These are phyloP conservation scores for Colletotrichum sp. DNA, from an alignment of 2,329 filamentous ascomycete genomes.

Conservation along the genomic window DNA sequence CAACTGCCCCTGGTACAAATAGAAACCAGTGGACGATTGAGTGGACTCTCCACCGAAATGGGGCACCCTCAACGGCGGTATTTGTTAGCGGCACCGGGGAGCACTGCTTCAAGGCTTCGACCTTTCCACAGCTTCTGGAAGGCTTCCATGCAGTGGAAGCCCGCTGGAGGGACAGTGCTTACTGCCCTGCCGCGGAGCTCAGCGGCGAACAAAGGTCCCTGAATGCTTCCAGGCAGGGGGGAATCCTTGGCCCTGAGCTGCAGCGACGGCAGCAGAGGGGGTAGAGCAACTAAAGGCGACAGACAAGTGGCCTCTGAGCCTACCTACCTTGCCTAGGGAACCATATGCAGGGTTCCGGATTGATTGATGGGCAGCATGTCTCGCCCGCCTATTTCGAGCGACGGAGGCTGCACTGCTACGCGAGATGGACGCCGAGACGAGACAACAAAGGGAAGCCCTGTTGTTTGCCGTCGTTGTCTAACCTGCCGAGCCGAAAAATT, in stretches of 20 bases:
- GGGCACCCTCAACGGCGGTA: background rate
- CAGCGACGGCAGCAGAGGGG: background rate
- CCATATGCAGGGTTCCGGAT: constrained; percentile 2
- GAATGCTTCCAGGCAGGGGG: background rate
- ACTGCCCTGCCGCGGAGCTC: background rate
- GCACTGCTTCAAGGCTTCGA: constrained; percentile 4
- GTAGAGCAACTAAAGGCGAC: background rate
- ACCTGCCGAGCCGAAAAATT: background rate
- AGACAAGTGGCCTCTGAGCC: background rate
- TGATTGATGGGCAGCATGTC: constrained; percentile 9
- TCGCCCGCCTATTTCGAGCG: constrained; percentile 5
- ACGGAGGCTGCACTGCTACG: constrained; percentile 1
- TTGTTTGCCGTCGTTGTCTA: background rate
- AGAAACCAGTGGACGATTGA: background rate
- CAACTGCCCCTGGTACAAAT: background rate
- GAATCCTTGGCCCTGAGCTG: background rate
- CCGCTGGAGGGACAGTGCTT: constrained; percentile 3
- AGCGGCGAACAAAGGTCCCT: constrained; percentile 15
- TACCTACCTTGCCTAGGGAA: background rate
- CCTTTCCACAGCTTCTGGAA: constrained; percentile 20
- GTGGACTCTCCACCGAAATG: background rate
- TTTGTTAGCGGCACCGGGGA: background rate
- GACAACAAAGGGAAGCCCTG: background rate
- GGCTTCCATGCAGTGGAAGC: constrained; percentile 6
- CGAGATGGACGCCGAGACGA: constrained; percentile 5